A percentile compares a stretch with the other conserved stretches of the same genome.
phyloP scores from a whole-genome alignment of 106 monocot genomes.

The Narthecium ossifragum region DNA sequence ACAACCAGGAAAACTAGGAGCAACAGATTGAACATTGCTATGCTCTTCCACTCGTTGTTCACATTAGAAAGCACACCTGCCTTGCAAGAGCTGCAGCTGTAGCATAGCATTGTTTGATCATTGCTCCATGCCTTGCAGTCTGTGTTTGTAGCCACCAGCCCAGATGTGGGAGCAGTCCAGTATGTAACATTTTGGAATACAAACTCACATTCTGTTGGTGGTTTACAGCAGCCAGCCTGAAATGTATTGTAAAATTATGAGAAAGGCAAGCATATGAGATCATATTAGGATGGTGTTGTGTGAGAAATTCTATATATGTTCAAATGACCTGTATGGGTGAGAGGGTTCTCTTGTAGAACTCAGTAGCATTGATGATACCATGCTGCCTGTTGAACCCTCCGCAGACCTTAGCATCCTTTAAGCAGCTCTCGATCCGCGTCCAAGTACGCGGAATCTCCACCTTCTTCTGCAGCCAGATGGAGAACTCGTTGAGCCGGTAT shows the following conservation, averaged over 20 bases:
- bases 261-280: neutral
- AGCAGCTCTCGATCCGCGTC: neutral
- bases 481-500: constrained; percentile 4
- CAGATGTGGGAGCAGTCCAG: constrained; percentile 8
- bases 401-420: neutral
- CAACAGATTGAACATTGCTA: neutral
- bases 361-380: neutral
- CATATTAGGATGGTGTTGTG: neutral
- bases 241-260: neutral
- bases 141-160: neutral
- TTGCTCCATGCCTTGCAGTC: constrained; percentile 3
- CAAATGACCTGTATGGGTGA: neutral
- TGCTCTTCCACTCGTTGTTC: neutral
- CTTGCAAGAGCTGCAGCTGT: constrained; percentile 1
- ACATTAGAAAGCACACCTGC: neutral
- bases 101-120: neutral
- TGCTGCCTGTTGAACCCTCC: neutral
- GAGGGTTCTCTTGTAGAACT: neutral
- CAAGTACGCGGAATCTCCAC: neutral
- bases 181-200: constrained; percentile 11
- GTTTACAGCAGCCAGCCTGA: constrained; percentile 50
- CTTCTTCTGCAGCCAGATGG: constrained; percentile 1
- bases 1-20: neutral
- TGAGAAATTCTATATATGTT: neutral
- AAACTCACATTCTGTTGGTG: constrained; percentile 33